Conservation (phyloP, 2,329 filamentous ascomycete genomes). For the Pyricularia grisea region DNA sequence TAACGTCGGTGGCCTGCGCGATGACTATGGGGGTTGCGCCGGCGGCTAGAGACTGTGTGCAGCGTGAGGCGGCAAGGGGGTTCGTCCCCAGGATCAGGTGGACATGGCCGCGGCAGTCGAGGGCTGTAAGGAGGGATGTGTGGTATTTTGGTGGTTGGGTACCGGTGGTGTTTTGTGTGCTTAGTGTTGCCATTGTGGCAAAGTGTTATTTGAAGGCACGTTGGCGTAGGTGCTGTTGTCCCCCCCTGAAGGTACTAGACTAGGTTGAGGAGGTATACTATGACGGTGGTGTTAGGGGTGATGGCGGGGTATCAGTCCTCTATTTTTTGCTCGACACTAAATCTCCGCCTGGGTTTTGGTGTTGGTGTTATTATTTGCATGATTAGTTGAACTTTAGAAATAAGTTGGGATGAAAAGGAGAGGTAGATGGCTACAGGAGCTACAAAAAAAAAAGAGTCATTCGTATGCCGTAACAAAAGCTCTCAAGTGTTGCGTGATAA, state of each 20-base stretch:
- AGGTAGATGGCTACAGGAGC: neutral
- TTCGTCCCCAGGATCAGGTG: conserved; percentile 85
- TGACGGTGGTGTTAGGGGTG: neutral
- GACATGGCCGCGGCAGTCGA: conserved; percentile 59
- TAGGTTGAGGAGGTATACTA: too few relatives aligned
- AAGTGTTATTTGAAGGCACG: neutral
- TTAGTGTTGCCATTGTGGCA: neutral
- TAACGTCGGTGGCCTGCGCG: conserved; percentile 42
- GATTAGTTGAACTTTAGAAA: neutral
- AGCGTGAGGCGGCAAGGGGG: conserved; percentile 77
- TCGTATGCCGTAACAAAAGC: neutral
- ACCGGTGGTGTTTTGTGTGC: too few relatives aligned
- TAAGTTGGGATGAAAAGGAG: neutral
- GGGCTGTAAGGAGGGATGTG: conserved; percentile 58
- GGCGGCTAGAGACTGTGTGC: conserved; percentile 67
- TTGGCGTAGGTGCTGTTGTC: neutral
- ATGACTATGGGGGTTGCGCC: conserved; percentile 76
- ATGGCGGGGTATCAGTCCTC: neutral
- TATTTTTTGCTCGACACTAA: neutral
- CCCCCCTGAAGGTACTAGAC: too few relatives aligned
- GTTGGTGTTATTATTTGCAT: neutral
- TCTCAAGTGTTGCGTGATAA: neutral
- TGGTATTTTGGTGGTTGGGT: conserved; percentile 10
- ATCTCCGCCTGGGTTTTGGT: neutral
- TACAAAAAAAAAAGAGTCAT: neutral